These are phyloP conservation scores for Chrysanthemum seticuspe DNA, from an alignment of 129 eudicot species.

Conservation along the genomic window DNA sequence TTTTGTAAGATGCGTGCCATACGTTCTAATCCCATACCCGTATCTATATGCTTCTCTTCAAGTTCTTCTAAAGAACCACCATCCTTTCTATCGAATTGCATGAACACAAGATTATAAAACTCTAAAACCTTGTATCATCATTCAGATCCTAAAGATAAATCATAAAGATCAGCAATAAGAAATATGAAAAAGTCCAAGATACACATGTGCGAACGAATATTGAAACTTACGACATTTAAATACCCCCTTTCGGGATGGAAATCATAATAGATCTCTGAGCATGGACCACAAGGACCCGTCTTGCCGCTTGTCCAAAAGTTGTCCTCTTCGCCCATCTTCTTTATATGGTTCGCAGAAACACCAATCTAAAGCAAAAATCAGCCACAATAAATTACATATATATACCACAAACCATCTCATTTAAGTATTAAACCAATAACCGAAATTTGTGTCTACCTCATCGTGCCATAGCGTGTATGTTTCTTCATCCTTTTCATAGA, in stretches of 20 bases:
- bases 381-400: neutral
- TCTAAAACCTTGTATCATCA: slow-evolving; percentile 96
- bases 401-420: neutral
- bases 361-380: slow-evolving; percentile 61
- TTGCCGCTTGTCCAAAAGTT: slow-evolving; percentile 97
- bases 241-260: slow-evolving; percentile 79
- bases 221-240: slow-evolving; percentile 59
- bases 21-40: slow-evolving; percentile 94
- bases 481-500: slow-evolving; percentile 89
- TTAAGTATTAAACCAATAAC: neutral
- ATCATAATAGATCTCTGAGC: slow-evolving; percentile 96
- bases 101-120: slow-evolving; percentile 95
- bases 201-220: slow-evolving; percentile 1
- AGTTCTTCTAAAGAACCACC: slow-evolving; percentile 90
- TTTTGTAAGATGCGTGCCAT: slow-evolving; percentile 94
- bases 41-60: slow-evolving; percentile 90
- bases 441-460: slow-evolving; percentile 43
- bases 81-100: slow-evolving; percentile 82
- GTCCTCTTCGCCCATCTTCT: slow-evolving; percentile 93
- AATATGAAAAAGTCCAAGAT: slow-evolving; percentile 10
- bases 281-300: slow-evolving; percentile 99
- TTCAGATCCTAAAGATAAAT: slow-evolving; percentile 65
- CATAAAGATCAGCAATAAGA: slow-evolving; percentile 12
- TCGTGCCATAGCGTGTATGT: slow-evolving; percentile 88
- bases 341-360: slow-evolving; percentile 75